Conservation (phyloP, 352 stramenopile genomes). For the Globisporangium nunn region DNA sequence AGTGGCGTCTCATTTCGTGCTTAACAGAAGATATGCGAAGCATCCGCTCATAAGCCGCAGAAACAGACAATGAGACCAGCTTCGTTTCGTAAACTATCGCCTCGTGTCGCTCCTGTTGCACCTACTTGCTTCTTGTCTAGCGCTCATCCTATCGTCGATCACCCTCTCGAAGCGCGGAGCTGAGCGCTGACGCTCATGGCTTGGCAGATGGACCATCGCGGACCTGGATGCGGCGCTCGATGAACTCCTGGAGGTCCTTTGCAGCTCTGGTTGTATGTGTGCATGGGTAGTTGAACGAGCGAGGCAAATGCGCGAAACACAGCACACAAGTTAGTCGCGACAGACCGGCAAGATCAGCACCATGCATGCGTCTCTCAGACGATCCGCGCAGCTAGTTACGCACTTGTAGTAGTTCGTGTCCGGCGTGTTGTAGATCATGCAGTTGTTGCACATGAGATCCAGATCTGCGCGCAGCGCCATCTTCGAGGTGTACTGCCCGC, state of each 20-base stretch:
- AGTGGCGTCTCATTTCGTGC: no score
- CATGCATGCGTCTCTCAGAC: not conserved
- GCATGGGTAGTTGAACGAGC: no score
- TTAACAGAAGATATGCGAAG: no score
- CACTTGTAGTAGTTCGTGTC: constrained; percentile 96
- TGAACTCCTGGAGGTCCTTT: constrained; percentile 71
- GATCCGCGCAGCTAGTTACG: constrained; percentile 1
- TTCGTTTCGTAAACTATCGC: not conserved
- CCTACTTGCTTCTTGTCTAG: not conserved
- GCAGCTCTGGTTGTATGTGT: constrained; percentile 37
- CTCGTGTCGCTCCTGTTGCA: not conserved
- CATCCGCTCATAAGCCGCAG: not conserved
- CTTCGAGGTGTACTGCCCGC: constrained; percentile 87
- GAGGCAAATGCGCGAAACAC: not conserved
- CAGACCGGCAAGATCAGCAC: not conserved
- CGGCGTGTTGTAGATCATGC: constrained; percentile 94
- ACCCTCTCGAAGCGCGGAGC: not conserved
- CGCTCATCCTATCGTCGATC: not conserved
- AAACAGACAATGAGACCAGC: not conserved
- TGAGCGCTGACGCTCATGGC: not conserved
- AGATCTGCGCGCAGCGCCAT: constrained; percentile 91
- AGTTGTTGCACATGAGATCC: constrained; percentile 96
- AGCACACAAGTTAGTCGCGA: not conserved
- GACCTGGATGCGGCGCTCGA: constrained; percentile 59
- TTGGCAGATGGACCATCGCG: constrained; percentile 13